A percentile compares a stretch with the other conserved stretches of the same genome.
Evolutionary conservation across 257 asterid species (phyloP).

Genomic region (Buddleja alternifolia): DNA sequence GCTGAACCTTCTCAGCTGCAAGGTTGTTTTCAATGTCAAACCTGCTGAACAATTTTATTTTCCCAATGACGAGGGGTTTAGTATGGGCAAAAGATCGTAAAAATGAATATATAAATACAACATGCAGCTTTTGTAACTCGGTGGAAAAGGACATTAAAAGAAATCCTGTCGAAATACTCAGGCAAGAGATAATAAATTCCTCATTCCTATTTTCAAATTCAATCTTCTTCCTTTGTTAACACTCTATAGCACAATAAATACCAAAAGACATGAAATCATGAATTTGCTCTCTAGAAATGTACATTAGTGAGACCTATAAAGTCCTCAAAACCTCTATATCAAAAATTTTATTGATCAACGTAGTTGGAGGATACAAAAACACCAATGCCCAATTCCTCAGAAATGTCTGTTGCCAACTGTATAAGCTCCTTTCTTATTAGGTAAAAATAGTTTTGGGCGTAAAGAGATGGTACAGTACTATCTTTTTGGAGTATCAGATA

Average conservation of each 20-base stretch:
- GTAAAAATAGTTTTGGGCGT: background rate
- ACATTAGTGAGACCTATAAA: background rate
- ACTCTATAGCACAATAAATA: background rate
- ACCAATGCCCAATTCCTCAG: background rate
- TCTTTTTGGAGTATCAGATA: slow-evolving; percentile 4
- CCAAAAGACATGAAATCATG: background rate
- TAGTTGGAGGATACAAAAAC: slow-evolving; percentile 11
- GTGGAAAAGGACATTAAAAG: slow-evolving; percentile 17
- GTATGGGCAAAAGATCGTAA: slow-evolving; percentile 15
- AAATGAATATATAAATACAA: slow-evolving; percentile 3
- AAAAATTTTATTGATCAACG: background rate
- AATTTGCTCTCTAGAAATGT: background rate
- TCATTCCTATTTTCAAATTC: background rate
- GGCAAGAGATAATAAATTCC: background rate
- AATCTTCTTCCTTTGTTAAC: background rate
- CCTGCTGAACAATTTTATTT: slow-evolving; percentile 48
- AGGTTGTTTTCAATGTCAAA: slow-evolving; percentile 65
- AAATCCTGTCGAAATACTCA: background rate
- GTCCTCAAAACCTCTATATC: background rate
- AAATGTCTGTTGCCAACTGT: background rate
- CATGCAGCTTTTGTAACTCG: slow-evolving; percentile 15
- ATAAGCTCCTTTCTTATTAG: background rate
- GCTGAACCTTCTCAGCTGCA: slow-evolving; percentile 62
- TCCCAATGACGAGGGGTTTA: background rate
- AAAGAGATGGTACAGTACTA: background rate